Percentiles rank a stretch among this genome's conserved stretches.
Evolutionary conservation across 1,139 yeast species (phyloP).

Genomic region (Yamadazyma sp.): DNA sequence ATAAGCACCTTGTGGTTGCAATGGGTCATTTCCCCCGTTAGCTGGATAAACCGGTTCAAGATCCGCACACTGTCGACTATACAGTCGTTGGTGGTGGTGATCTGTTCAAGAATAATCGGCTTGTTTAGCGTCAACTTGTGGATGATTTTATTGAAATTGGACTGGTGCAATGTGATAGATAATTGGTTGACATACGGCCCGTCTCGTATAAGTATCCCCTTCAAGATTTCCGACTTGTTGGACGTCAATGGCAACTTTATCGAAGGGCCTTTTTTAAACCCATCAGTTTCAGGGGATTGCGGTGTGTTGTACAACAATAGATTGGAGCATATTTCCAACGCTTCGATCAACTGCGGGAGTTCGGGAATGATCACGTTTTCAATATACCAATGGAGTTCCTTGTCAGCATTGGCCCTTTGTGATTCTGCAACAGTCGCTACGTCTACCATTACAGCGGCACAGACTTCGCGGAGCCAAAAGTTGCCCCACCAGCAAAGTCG

Average conservation of each 20-base stretch:
- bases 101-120: slow-evolving; percentile 36
- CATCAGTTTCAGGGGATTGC: slow-evolving; percentile 22
- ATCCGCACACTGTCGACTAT: slow-evolving; percentile 32
- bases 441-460: not conserved
- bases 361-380: slow-evolving; percentile 33
- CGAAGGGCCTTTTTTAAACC: slow-evolving; percentile 21
- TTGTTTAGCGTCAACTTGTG: slow-evolving; percentile 24
- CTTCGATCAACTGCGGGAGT: slow-evolving; percentile 40
- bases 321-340: slow-evolving; percentile 40
- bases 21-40: slow-evolving; percentile 1
- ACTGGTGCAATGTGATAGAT: slow-evolving; percentile 16
- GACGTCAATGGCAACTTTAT: slow-evolving; percentile 42
- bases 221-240: slow-evolving; percentile 38
- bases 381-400: slow-evolving; percentile 44
- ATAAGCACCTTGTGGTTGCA: slow-evolving; percentile 24
- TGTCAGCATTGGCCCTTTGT: slow-evolving; percentile 26
- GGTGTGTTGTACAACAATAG: slow-evolving; percentile 39
- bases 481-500: not conserved
- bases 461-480: no score
- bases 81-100: slow-evolving; percentile 30
- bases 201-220: slow-evolving; percentile 44
- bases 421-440: not conserved
- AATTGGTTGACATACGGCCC: slow-evolving; percentile 40
- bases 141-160: slow-evolving; percentile 30
- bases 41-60: slow-evolving; percentile 20